Conservation (phyloP, 805 yeast genomes). For the Metschnikowia kofuensis region DNA sequence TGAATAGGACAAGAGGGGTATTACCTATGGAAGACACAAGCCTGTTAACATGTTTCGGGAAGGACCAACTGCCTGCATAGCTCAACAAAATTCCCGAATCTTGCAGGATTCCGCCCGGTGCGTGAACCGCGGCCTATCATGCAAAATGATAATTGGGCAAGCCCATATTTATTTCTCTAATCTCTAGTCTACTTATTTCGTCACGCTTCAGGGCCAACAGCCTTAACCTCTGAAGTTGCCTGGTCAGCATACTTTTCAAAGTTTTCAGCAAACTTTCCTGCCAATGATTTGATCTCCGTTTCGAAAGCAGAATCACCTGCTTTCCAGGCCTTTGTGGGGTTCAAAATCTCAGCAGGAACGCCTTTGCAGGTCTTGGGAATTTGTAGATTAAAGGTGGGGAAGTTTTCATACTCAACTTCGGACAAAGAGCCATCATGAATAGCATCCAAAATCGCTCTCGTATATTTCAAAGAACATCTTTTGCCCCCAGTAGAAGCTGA, state of each 20-base stretch:
- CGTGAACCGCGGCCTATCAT: neutral
- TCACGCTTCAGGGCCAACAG: slow-evolving; percentile 79
- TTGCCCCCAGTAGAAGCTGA: slow-evolving; percentile 91
- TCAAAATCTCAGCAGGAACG: slow-evolving; percentile 81
- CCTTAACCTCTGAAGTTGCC: slow-evolving; percentile 81
- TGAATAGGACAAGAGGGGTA: slow-evolving; percentile 1
- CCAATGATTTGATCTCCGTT: slow-evolving; percentile 55
- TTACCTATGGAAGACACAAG: neutral
- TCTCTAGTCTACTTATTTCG: too few species aligned
- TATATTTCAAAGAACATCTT: slow-evolving; percentile 96
- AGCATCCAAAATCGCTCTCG: slow-evolving; percentile 93
- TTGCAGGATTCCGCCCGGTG: neutral
- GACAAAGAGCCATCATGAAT: slow-evolving; percentile 88
- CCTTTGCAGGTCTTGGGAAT: slow-evolving; percentile 79
- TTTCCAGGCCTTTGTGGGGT: slow-evolving; percentile 83
- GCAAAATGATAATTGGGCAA: neutral
- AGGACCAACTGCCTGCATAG: neutral
- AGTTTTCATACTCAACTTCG: slow-evolving; percentile 75
- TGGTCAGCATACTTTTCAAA: slow-evolving; percentile 79
- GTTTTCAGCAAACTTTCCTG: slow-evolving; percentile 77
- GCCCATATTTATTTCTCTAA: too few species aligned
- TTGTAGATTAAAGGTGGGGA: slow-evolving; percentile 82
- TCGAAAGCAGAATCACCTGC: slow-evolving; percentile 39
- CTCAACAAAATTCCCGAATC: neutral
- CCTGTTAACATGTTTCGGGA: neutral